Percentiles rank a stretch among this genome's conserved stretches.
Conservation (phyloP, 148 eudicot species). For the Cornus florida region DNA sequence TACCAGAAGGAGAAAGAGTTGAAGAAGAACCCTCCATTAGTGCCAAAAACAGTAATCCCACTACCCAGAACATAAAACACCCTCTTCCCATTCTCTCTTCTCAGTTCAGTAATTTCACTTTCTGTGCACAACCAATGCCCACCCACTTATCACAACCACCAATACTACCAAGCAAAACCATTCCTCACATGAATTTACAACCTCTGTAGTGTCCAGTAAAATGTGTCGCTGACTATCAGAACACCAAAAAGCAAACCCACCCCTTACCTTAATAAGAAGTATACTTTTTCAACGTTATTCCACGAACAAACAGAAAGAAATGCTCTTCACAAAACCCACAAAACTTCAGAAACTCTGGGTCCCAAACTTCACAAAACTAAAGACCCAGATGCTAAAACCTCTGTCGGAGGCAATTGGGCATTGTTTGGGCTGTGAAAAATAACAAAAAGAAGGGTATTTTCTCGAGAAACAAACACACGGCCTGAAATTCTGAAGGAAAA, state of each 20-base stretch:
- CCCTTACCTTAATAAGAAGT: background rate
- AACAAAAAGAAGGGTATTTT: constrained; percentile 18
- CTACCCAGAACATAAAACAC: constrained; percentile 25
- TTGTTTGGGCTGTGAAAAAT: background rate
- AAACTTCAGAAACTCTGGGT: constrained; percentile 4
- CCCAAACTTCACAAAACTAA: constrained; percentile 15
- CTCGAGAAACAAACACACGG: constrained; percentile 22
- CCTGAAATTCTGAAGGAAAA: constrained; percentile 43
- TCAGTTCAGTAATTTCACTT: constrained; percentile 6
- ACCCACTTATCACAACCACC: constrained; percentile 11
- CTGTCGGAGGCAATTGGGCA: background rate
- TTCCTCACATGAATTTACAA: constrained; percentile 14
- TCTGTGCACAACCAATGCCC: constrained; percentile 7
- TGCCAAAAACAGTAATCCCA: constrained; percentile 50
- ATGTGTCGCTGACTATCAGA: constrained; percentile 10
- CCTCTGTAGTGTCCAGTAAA: background rate
- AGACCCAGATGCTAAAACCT: background rate
- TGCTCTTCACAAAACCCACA: background rate
- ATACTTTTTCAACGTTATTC: background rate
- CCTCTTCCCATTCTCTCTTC: constrained; percentile 33
- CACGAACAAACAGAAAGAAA: background rate
- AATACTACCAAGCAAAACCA: constrained; percentile 18
- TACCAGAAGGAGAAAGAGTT: constrained; percentile 89
- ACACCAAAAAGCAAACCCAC: constrained; percentile 24
- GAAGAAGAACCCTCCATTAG: constrained; percentile 53